These are phyloP conservation scores for Dictyophora rubrovolvata DNA, from an alignment of 768 basidiomycete genomes.

Conservation along the genomic window DNA sequence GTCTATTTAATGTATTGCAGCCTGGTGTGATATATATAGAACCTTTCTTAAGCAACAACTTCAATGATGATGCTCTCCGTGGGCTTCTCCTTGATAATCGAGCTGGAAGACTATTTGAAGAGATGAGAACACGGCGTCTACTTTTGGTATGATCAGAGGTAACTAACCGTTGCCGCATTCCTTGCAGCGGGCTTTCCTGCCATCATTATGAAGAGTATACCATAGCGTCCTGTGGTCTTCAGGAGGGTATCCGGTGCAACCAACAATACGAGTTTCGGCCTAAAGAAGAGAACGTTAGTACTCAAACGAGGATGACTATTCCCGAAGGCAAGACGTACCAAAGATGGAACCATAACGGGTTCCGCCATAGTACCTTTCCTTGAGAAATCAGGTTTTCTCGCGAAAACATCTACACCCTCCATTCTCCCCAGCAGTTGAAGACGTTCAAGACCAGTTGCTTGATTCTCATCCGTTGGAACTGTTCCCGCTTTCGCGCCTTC, in stretches of 20 bases:
- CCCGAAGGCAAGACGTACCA: conserved; percentile 42
- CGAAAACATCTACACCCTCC: conserved; percentile 82
- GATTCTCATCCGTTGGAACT: conserved; percentile 76
- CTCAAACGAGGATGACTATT: background rate
- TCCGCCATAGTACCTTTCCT: conserved; percentile 79
- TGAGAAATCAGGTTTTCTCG: conserved; percentile 72
- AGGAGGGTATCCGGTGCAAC: conserved; percentile 90
- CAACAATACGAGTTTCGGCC: conserved; percentile 78
- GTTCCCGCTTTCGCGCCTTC: conserved; percentile 54
- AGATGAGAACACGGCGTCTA: background rate
- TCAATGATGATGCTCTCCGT: conserved; percentile 37
- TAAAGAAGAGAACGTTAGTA: conserved; percentile 23
- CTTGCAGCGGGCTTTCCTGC: conserved; percentile 69
- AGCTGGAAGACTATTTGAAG: conserved; percentile 52
- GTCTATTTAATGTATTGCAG: background rate
- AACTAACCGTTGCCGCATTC: conserved; percentile 88
- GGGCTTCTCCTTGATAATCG: conserved; percentile 56
- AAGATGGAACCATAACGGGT: conserved; percentile 79
- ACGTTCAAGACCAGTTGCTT: conserved; percentile 95
- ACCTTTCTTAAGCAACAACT: conserved; percentile 13
- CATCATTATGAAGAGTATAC: conserved; percentile 49
- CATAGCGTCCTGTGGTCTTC: conserved; percentile 93
- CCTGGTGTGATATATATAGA: background rate
- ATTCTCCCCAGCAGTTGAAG: conserved; percentile 84
- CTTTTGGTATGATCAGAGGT: background rate